These are phyloP conservation scores for Huntiella abstrusa DNA, from an alignment of 2,329 filamentous ascomycete species.

Conservation along the genomic window DNA sequence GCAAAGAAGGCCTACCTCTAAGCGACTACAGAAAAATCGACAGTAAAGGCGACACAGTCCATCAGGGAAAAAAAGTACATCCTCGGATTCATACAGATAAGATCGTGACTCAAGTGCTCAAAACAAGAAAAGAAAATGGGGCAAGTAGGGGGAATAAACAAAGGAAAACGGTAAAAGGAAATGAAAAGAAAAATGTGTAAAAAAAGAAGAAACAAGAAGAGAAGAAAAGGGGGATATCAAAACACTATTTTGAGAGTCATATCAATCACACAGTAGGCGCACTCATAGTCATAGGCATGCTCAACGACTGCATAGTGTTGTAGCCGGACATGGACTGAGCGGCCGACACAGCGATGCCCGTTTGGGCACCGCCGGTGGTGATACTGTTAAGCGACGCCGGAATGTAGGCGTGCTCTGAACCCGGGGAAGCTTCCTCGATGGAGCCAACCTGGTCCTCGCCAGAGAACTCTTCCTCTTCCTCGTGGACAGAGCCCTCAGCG, in stretches of 20 bases:
- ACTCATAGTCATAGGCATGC: conserved; percentile 47
- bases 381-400: conserved; percentile 30
- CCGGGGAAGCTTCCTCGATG: conserved; percentile 60
- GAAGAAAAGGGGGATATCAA: conserved; percentile 2
- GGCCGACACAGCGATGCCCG: conserved; percentile 11
- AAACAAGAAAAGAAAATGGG: conserved; percentile 9
- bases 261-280: conserved; percentile 20
- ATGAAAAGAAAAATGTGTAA: conserved; percentile 13
- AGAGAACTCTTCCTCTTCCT: conserved; percentile 66
- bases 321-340: conserved; percentile 21
- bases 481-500: conserved; percentile 39
- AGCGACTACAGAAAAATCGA: no score
- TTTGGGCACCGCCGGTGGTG: conserved; percentile 10
- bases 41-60: no score
- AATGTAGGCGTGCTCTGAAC: conserved; percentile 46
- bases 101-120: conserved; percentile 11
- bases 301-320: conserved; percentile 41
- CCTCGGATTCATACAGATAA: conserved; percentile 11
- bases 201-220: conserved; percentile 9
- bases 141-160: conserved; percentile 4
- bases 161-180: conserved; percentile 13
- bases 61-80: conserved; percentile 7
- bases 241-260: conserved; percentile 5
- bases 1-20: no score
- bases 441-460: conserved; percentile 72